Evolutionary conservation across 2,329 filamentous ascomycete genomes (phyloP).

Genomic region (Bipolaris sorokiniana): DNA sequence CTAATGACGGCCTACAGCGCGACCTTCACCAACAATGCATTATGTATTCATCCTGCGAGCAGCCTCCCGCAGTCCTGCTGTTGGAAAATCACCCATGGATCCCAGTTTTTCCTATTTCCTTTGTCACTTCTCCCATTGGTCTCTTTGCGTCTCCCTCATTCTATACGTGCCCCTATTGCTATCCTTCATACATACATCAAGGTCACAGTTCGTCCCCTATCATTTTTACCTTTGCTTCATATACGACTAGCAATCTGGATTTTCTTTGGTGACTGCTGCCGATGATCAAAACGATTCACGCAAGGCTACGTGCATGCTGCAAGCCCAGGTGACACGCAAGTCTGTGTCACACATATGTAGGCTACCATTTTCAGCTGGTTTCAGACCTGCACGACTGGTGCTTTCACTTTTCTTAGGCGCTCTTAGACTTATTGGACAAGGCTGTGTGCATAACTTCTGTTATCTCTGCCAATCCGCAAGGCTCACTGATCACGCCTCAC

Average conservation of each 20-base stretch:
- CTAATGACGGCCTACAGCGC: no score
- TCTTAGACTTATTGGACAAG: neutral
- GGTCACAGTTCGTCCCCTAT: no score
- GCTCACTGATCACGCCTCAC: slow-evolving; percentile 10
- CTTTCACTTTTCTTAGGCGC: neutral
- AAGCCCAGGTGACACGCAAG: neutral
- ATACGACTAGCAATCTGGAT: neutral
- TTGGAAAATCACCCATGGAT: no score
- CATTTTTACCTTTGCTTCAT: neutral
- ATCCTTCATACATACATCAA: no score
- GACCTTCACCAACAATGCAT: no score
- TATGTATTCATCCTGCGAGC: no score
- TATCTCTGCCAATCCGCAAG: neutral
- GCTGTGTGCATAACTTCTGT: neutral
- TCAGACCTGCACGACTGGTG: neutral
- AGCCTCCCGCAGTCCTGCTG: no score
- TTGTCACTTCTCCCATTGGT: no score
- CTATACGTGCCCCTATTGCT: no score
- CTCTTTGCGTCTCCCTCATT: no score
- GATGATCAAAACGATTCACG: neutral
- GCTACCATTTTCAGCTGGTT: neutral
- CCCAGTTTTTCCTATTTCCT: no score
- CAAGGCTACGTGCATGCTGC: neutral
- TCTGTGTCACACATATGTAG: neutral
- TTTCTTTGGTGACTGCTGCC: neutral